Evolutionary conservation across 192 early-diverging fungal genomes (phyloP).

Genomic region (Ambispora gerdemannii): DNA sequence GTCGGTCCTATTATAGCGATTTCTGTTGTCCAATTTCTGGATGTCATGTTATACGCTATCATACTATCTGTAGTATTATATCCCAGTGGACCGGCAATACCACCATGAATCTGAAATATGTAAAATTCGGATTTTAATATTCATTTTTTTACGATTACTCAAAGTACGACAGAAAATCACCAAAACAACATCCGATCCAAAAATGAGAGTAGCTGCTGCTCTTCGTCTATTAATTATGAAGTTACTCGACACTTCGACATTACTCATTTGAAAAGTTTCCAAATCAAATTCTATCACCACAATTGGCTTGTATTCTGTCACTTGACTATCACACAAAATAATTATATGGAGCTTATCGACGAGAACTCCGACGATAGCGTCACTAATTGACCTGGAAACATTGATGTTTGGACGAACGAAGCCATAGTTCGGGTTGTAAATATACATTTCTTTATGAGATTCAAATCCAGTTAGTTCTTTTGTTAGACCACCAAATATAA

Average conservation of each 20-base stretch:
- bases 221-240: background rate
- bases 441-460: background rate
- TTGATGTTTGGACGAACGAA: background rate
- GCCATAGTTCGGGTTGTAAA: background rate
- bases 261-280: background rate
- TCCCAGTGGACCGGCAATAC: background rate
- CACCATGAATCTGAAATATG: background rate
- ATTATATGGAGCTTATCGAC: background rate
- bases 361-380: background rate
- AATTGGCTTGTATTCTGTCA: background rate
- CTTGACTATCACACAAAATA: background rate
- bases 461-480: background rate
- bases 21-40: background rate
- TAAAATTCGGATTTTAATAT: too few relatives aligned
- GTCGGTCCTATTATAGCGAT: background rate
- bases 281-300: background rate
- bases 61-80: background rate
- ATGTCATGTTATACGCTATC: background rate
- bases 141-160: too few relatives aligned
- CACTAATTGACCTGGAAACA: background rate
- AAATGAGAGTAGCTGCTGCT: background rate
- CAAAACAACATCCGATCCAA: background rate
- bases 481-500: background rate
- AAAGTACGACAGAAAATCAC: background rate
- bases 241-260: background rate